Evolutionary conservation across 441 rosid genomes (phyloP).

Genomic region (Euphorbia schlechtendalii): DNA sequence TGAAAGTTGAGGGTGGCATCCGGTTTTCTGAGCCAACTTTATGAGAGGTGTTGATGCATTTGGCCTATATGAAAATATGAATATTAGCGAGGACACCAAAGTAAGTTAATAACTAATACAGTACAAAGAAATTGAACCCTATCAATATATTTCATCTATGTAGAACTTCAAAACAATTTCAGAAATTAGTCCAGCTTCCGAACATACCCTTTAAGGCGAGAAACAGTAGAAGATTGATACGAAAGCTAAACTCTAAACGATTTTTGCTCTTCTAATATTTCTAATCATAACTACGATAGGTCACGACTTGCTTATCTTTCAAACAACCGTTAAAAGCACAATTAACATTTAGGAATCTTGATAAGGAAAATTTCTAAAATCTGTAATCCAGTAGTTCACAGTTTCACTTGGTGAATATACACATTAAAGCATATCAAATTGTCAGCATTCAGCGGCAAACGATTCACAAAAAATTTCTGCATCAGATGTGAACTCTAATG

Average conservation of each 20-base stretch:
- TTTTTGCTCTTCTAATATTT: neutral
- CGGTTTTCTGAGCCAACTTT: no score
- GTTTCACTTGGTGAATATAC: neutral
- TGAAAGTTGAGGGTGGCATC: no score
- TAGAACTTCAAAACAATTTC: neutral
- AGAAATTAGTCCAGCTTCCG: neutral
- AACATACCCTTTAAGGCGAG: neutral
- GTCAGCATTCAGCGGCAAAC: neutral
- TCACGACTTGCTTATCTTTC: neutral
- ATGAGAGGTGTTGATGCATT: no score
- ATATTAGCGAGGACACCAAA: no score
- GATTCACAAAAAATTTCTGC: no score
- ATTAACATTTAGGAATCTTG: slow-evolving; percentile 2
- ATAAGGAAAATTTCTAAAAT: neutral
- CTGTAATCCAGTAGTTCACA: neutral
- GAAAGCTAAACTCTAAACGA: neutral
- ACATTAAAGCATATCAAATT: neutral
- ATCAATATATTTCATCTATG: no score
- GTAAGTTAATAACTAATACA: no score
- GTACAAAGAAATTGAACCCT: no score
- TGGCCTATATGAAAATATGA: no score
- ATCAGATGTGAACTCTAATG: neutral
- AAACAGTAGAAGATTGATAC: neutral
- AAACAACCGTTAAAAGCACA: neutral
- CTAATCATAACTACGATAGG: neutral